Evolutionary conservation across 2,329 filamentous ascomycete species (phyloP).

Genomic region (Cryphonectria carpinicola): DNA sequence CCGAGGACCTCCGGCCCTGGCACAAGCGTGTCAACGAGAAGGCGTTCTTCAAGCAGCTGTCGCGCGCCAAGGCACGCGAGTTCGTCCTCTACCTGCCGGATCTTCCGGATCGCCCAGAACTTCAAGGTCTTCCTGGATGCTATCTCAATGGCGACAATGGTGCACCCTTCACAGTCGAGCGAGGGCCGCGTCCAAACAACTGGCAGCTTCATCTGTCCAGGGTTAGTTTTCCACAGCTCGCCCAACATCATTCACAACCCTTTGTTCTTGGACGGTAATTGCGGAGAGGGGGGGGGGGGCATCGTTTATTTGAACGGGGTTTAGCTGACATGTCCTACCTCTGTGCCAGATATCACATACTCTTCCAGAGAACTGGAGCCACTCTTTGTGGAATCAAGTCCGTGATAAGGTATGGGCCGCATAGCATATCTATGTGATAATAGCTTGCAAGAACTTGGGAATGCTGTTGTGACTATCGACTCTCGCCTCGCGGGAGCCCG

Average conservation of each 20-base stretch:
- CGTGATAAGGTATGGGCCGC: constrained; percentile 20
- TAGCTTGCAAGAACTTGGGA: background rate
- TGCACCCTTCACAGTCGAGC: constrained; percentile 32
- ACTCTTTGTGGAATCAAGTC: constrained; percentile 27
- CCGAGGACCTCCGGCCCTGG: constrained; percentile 37
- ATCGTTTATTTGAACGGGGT: too few species aligned
- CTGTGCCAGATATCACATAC: constrained; percentile 24
- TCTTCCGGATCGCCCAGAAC: constrained; percentile 26
- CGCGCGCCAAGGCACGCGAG: constrained; percentile 26
- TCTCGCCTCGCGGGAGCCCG: background rate
- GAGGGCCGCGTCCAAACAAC: constrained; percentile 35
- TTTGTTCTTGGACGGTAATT: background rate
- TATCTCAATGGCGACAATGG: constrained; percentile 30
- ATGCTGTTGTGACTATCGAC: background rate
- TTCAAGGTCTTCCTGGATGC: constrained; percentile 25
- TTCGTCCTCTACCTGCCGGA: constrained; percentile 35
- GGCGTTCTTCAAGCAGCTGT: constrained; percentile 34
- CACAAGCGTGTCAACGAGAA: constrained; percentile 37
- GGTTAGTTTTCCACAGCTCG: constrained; percentile 20
- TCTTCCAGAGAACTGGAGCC: constrained; percentile 27
- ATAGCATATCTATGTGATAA: background rate
- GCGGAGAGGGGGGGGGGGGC: too few species aligned
- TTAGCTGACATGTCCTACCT: background rate
- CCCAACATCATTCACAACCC: constrained; percentile 1
- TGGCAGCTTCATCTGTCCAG: constrained; percentile 33